phyloP scores from a whole-genome alignment of 306 rosid genomes.

The Lagenaria siceraria region DNA sequence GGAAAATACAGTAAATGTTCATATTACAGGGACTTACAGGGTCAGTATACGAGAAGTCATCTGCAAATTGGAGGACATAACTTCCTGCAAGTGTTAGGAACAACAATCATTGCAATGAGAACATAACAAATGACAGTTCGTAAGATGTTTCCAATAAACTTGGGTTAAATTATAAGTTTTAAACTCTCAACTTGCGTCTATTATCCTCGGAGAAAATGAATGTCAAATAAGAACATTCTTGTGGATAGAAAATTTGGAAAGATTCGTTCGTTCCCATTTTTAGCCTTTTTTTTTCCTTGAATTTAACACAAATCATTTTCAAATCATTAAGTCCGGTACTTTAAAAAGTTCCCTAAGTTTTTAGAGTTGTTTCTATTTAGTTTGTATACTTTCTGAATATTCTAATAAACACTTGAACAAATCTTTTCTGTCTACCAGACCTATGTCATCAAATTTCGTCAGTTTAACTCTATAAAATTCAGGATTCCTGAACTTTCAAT shows the following conservation, averaged over 20 bases:
- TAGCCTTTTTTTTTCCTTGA: neutral
- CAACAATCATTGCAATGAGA: neutral
- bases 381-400: neutral
- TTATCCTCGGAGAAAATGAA: neutral
- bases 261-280: neutral
- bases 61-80: conserved; percentile 74
- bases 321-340: neutral
- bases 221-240: neutral
- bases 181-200: neutral
- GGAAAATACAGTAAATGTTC: conserved; percentile 1
- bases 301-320: neutral
- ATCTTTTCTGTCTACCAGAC: neutral
- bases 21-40: conserved; percentile 45
- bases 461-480: neutral
- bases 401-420: neutral
- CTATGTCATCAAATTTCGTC: neutral
- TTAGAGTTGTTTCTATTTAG: neutral
- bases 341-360: too few species aligned
- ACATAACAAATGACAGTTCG: neutral
- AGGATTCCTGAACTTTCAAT: neutral
- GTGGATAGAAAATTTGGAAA: neutral
- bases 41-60: conserved; percentile 78
- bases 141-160: conserved; percentile 13
- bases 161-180: conserved; percentile 3
- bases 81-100: conserved; percentile 36